Percentiles rank a stretch among this genome's conserved stretches.
Evolutionary conservation across 169 alveolate genomes (phyloP).

Genomic region (Plasmodium inui): DNA sequence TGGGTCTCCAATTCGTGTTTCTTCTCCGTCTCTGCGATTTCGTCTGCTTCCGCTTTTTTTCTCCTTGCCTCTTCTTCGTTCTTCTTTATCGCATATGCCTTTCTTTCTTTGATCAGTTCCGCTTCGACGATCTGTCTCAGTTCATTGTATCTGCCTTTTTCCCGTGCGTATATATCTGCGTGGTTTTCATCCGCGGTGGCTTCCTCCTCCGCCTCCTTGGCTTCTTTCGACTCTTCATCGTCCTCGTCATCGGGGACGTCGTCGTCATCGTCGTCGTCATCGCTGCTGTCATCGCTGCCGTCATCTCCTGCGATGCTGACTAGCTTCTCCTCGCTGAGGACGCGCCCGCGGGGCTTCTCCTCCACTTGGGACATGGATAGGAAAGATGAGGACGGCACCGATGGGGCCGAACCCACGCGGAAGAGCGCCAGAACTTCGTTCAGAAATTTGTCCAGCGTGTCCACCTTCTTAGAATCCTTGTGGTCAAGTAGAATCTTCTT

Average conservation of each 20-base stretch:
- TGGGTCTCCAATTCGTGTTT: slow-evolving; percentile 43
- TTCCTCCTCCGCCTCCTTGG: neutral
- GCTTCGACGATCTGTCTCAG: neutral
- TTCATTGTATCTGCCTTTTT: slow-evolving; percentile 2
- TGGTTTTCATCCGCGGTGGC: neutral
- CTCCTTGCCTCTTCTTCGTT: neutral
- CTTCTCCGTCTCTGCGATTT: neutral
- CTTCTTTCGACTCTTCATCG: neutral
- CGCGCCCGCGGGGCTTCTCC: neutral
- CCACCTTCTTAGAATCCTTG: neutral
- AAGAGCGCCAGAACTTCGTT: slow-evolving; percentile 27
- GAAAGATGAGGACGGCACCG: neutral
- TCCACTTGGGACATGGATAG: slow-evolving; percentile 1
- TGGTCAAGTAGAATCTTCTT: neutral
- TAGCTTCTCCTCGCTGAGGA: neutral
- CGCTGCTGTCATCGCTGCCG: neutral
- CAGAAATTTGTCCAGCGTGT: slow-evolving; percentile 35
- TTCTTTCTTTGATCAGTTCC: slow-evolving; percentile 18
- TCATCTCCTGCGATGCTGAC: neutral
- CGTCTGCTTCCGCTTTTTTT: slow-evolving; percentile 36
- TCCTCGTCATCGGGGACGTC: neutral
- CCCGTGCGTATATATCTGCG: slow-evolving; percentile 8
- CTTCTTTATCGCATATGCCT: neutral
- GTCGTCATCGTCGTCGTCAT: neutral
- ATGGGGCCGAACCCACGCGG: neutral